Evolutionary conservation across 176 grass and related monocot species (phyloP).

Genomic region (Aechmea fasciata): DNA sequence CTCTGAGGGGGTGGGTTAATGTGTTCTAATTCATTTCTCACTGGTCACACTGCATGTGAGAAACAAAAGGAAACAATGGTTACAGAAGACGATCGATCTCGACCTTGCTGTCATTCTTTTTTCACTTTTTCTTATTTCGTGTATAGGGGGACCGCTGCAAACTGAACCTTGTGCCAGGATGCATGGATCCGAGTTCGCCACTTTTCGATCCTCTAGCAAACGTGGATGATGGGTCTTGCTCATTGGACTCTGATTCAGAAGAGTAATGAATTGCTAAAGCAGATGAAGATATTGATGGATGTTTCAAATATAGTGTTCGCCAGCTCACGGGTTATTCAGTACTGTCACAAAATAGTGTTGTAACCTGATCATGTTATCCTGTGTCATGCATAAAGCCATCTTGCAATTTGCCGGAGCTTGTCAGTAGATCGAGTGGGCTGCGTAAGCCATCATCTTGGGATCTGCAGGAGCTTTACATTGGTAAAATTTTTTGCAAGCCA

Average conservation of each 20-base stretch:
- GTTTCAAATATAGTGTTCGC: too few species aligned
- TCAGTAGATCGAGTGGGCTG: too few species aligned
- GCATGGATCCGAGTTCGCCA: conserved; percentile 71
- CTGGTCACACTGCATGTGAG: not conserved
- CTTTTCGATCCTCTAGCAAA: conserved; percentile 54
- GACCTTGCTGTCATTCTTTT: conserved; percentile 12
- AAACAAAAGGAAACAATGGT: not conserved
- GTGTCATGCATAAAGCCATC: too few species aligned
- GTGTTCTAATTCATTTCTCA: not conserved
- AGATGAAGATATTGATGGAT: too few species aligned
- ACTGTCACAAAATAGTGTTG: too few species aligned
- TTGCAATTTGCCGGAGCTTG: too few species aligned
- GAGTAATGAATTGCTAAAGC: conserved; percentile 5
- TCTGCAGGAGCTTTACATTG: too few species aligned
- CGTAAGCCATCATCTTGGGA: too few species aligned
- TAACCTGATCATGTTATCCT: too few species aligned
- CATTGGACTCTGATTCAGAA: conserved; percentile 35
- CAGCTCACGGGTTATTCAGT: too few species aligned
- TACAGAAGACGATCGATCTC: not conserved
- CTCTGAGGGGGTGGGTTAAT: conserved; percentile 52
- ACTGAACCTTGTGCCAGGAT: conserved; percentile 68
- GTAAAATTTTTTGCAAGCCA: too few species aligned
- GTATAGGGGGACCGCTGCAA: conserved; percentile 72
- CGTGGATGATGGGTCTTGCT: conserved; percentile 77
- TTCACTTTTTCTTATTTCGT: not conserved